phyloP scores from a whole-genome alignment of 306 rosid genomes.

The Inga laurina region DNA sequence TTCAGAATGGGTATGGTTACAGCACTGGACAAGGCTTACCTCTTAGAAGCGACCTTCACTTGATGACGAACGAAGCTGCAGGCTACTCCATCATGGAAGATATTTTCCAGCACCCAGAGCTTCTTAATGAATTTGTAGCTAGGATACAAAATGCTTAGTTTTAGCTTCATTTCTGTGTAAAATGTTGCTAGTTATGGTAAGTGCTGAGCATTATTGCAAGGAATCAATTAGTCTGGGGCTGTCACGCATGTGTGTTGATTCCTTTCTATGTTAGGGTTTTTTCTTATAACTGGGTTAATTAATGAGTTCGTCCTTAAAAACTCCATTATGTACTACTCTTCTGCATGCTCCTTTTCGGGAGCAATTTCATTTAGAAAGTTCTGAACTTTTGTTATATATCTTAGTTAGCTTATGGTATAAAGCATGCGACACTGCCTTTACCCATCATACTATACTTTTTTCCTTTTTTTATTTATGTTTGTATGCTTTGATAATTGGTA shows the following conservation, averaged over 20 bases:
- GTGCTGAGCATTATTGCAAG: background rate
- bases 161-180: background rate
- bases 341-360: background rate
- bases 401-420: background rate
- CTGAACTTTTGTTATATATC: background rate
- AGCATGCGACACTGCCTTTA: slow-evolving; percentile 1
- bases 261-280: slow-evolving; percentile 25
- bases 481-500: background rate
- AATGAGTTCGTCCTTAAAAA: background rate
- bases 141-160: slow-evolving; percentile 58
- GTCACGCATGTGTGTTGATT: background rate
- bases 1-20: slow-evolving; percentile 31
- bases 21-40: slow-evolving; percentile 15
- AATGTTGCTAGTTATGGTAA: background rate
- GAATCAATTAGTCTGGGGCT: background rate
- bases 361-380: background rate
- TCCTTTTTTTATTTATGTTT: background rate
- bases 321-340: slow-evolving; percentile 1
- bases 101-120: slow-evolving; percentile 61
- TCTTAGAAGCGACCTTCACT: slow-evolving; percentile 33
- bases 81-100: slow-evolving; percentile 42
- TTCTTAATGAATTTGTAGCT: slow-evolving; percentile 46
- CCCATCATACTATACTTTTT: background rate
- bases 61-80: slow-evolving; percentile 30
- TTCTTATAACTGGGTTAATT: background rate